phyloP scores from a whole-genome alignment of 495 filamentous ascomycete species.

The Aspergillus egyptiacus region DNA sequence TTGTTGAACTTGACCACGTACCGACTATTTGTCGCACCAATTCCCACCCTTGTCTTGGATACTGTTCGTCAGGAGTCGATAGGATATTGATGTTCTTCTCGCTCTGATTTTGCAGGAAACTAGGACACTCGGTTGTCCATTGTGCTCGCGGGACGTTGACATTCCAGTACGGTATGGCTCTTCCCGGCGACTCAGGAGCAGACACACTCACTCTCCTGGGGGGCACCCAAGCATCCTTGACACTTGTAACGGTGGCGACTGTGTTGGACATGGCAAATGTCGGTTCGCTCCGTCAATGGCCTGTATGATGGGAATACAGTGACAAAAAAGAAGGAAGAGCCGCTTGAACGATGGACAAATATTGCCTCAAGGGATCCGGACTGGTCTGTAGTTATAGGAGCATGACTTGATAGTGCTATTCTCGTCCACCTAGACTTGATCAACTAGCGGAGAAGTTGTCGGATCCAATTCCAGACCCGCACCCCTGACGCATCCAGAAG shows the following conservation, averaged over 20 bases:
- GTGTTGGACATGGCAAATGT: constrained; percentile 10
- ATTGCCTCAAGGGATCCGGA: constrained; percentile 1
- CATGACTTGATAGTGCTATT: constrained; percentile 1
- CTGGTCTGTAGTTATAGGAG: background rate
- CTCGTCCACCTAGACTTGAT: background rate
- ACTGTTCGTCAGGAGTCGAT: constrained; percentile 56
- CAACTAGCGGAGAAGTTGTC: background rate
- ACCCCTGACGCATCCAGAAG: constrained; percentile 14
- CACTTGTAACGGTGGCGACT: constrained; percentile 20
- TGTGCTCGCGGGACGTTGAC: constrained; percentile 61
- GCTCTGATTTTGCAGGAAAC: constrained; percentile 53
- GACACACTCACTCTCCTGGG: constrained; percentile 13
- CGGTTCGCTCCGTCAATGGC: constrained; percentile 19
- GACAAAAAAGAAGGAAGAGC: background rate
- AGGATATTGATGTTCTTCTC: constrained; percentile 50
- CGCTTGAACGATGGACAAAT: background rate
- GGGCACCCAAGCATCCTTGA: constrained; percentile 19
- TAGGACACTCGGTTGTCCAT: constrained; percentile 61
- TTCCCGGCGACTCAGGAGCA: constrained; percentile 9
- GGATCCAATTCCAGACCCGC: constrained; percentile 8
- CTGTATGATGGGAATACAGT: background rate
- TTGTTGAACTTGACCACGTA: constrained; percentile 18
- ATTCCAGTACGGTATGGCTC: constrained; percentile 64
- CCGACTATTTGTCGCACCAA: constrained; percentile 56
- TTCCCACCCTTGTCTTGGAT: constrained; percentile 54